Conservation (phyloP, 2,329 filamentous ascomycete species). For the Penicillium aurantiogriseum region DNA sequence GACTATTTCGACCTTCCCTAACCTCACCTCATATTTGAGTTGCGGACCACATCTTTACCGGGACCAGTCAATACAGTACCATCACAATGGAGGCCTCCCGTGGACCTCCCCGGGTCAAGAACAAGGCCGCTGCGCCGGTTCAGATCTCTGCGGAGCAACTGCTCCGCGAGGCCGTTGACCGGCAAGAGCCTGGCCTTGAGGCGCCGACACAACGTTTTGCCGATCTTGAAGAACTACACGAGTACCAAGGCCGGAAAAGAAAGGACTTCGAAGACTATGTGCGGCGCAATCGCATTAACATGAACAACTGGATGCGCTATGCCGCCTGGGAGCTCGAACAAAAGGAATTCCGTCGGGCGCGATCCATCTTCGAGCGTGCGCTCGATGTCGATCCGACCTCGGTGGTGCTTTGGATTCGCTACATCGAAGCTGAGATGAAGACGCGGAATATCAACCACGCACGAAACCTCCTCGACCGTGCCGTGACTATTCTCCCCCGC, state of each 20-base stretch:
- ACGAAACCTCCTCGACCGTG: slow-evolving; percentile 86
- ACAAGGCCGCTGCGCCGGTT: slow-evolving; percentile 88
- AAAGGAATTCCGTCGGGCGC: slow-evolving; percentile 89
- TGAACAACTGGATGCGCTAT: slow-evolving; percentile 99
- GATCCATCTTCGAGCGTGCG: slow-evolving; percentile 91
- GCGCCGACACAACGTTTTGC: slow-evolving; percentile 92
- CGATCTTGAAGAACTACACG: slow-evolving; percentile 95
- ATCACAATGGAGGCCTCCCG: slow-evolving; percentile 80
- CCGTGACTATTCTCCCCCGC: slow-evolving; percentile 85
- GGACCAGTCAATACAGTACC: slow-evolving; percentile 1
- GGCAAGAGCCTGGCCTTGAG: slow-evolving; percentile 83
- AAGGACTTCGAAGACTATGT: slow-evolving; percentile 99
- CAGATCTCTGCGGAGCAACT: slow-evolving; percentile 97
- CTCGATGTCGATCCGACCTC: slow-evolving; percentile 88
- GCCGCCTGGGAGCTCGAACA: slow-evolving; percentile 97
- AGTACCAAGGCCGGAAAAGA: slow-evolving; percentile 92
- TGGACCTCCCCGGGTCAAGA: slow-evolving; percentile 94
- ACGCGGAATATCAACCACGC: slow-evolving; percentile 94
- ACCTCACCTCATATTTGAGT: background rate
- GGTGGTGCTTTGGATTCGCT: slow-evolving; percentile 83
- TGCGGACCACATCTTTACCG: background rate
- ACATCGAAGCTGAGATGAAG: slow-evolving; percentile 97
- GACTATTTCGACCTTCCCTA: slow-evolving; percentile 1
- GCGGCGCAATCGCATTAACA: slow-evolving; percentile 86
- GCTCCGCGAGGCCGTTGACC: slow-evolving; percentile 92